These are phyloP conservation scores for Mortierella sp. DNA, from an alignment of 371 early-diverging fungal species.

Conservation along the genomic window DNA sequence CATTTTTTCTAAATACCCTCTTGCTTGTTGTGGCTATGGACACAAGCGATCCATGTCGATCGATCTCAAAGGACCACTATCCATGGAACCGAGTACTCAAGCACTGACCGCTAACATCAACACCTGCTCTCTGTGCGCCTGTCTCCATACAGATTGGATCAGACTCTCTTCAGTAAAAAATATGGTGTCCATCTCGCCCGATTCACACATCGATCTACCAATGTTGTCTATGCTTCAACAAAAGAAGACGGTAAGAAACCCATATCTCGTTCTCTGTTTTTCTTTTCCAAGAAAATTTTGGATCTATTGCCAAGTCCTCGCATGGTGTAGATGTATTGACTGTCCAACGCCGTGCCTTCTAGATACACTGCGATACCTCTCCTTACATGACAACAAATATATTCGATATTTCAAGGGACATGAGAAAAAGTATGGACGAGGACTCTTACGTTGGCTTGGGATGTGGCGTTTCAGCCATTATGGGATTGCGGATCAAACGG, in stretches of 20 bases:
- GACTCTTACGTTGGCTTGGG: no score
- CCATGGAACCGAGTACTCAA: no score
- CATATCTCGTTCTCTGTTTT: neutral
- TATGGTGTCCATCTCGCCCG: constrained; percentile 86
- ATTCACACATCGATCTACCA: constrained; percentile 82
- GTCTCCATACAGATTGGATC: constrained; percentile 59
- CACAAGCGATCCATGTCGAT: no score
- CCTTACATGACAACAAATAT: constrained; percentile 92
- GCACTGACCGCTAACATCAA: no score
- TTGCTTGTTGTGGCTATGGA: no score
- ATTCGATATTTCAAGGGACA: constrained; percentile 93
- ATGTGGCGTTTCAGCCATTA: no score
- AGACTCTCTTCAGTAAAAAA: constrained; percentile 80
- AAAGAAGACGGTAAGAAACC: constrained; percentile 86
- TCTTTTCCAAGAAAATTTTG: neutral
- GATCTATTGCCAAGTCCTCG: neutral
- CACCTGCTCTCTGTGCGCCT: neutral
- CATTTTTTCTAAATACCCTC: no score
- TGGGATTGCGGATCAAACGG: no score
- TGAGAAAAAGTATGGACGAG: constrained; percentile 74
- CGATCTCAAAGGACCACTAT: no score
- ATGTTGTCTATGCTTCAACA: constrained; percentile 89
- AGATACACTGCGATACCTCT: constrained; percentile 92
- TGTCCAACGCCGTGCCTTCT: no score
- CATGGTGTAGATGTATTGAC: neutral